Percentiles rank a stretch among this genome's conserved stretches.
These are phyloP conservation scores for Entophlyctis luteolus DNA, from an alignment of 192 early-diverging fungal species.

Conservation along the genomic window DNA sequence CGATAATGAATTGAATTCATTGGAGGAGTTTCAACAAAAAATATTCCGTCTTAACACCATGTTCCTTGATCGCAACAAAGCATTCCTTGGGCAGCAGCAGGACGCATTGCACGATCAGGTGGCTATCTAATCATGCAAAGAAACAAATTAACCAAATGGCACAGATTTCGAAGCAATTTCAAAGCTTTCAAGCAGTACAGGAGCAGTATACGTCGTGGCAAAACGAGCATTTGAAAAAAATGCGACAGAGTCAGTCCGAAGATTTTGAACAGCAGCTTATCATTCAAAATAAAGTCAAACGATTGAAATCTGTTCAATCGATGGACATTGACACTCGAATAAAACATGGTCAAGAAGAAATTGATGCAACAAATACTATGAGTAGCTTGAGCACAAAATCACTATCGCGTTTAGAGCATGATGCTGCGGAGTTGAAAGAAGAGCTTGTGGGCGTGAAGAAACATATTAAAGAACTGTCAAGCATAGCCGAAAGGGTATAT, in stretches of 20 bases:
- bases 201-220: conserved; percentile 12
- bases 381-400: not conserved
- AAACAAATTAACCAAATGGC: not conserved
- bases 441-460: not conserved
- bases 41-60: conserved; percentile 8
- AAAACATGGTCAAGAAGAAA: not conserved
- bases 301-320: not conserved
- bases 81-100: conserved; percentile 7
- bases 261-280: conserved; percentile 7
- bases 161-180: conserved; percentile 9
- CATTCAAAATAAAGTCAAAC: conserved; percentile 7
- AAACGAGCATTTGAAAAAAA: conserved; percentile 10
- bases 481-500: no score
- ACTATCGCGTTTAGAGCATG: not conserved
- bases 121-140: not conserved
- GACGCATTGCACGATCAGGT: conserved; percentile 15
- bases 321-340: not conserved
- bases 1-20: conserved; percentile 8
- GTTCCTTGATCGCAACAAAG: conserved; percentile 10
- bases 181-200: conserved; percentile 23
- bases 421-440: no score
- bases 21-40: conserved; percentile 2
- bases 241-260: not conserved
- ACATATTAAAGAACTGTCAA: not conserved
- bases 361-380: not conserved